Evolutionary conservation across 1,139 yeast species (phyloP), one percentile per base, ranked within the genome.

Genomic region (Pichiaceae sp.): DNA sequence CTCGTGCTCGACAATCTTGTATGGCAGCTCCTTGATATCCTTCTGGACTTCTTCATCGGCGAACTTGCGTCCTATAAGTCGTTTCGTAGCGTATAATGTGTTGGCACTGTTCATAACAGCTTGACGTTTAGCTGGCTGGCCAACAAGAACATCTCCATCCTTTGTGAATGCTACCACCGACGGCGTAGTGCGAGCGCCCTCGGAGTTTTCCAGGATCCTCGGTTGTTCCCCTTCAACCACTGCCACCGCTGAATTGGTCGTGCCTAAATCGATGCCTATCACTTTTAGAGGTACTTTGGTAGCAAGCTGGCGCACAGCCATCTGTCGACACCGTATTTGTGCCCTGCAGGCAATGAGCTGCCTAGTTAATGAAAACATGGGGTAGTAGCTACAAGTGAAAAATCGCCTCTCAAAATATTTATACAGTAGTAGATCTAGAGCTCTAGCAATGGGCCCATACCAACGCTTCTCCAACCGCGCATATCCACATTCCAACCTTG

Each of bases 401-500:
- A 21, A 21, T 11, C n/a, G n/a, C 24, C 24, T 21, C 24, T 21
- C 9, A 21, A 21, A n/a, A n/a, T n/a, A n/a, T n/a, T n/a, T n/a
- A n/a, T n/a, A n/a, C 11, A 21, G 24, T 21, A 21, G 7, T 15
- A 25, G 14, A 25, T 17, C 32, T 57, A 77, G 26, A 75, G 52
- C 30, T 72, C 76, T 20, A 77, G 63, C 3, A 67, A 55, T 7
- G 81, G 78, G 2, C 85, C 85, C 34, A 69, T 62, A 0, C 84
- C 84, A 24, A 73, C 63, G 35, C 73, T 66, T 53, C 80, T 69
- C 96, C 96, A 87, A 19, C 59, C 53, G 17, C 85, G 69, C 94
- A 87, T 83, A 52, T 87, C 95, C 3, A 85, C 73, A 52, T 81
- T 86, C 91, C 93, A 87, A 30, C 77, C 78, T 48, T 77, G 76